A percentile compares a stretch with the other conserved stretches of the same genome.
These are phyloP conservation scores for Arthrobotrys iridis DNA, from an alignment of 2,329 filamentous ascomycete species.

Conservation along the genomic window DNA sequence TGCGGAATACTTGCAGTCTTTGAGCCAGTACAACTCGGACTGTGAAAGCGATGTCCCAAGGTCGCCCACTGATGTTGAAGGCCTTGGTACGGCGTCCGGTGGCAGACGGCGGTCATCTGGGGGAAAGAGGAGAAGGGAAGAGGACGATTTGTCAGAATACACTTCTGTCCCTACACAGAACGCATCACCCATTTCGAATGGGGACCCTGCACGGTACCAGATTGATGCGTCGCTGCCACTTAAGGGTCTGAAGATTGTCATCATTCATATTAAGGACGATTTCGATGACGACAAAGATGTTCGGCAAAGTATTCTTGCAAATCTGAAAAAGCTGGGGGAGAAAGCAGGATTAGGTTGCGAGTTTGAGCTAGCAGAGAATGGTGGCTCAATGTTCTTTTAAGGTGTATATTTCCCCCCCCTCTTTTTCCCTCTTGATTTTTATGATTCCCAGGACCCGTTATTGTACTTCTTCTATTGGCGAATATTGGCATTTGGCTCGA, in stretches of 20 bases:
- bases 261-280: slow-evolving; percentile 94
- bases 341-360: slow-evolving; percentile 58
- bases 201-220: slow-evolving; percentile 19
- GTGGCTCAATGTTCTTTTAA: slow-evolving; percentile 57
- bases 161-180: slow-evolving; percentile 29
- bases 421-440: background rate
- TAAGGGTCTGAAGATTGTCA: slow-evolving; percentile 78
- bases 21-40: slow-evolving; percentile 36
- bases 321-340: slow-evolving; percentile 74
- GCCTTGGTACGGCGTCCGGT: slow-evolving; percentile 12
- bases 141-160: slow-evolving; percentile 11
- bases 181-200: slow-evolving; percentile 18
- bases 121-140: slow-evolving; percentile 14
- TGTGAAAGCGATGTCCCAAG: slow-evolving; percentile 46
- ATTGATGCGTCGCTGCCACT: slow-evolving; percentile 66
- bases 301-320: slow-evolving; percentile 73
- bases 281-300: slow-evolving; percentile 75
- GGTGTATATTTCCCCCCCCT: background rate
- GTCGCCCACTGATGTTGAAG: slow-evolving; percentile 46
- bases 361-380: slow-evolving; percentile 57
- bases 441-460: slow-evolving; percentile 34
- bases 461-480: slow-evolving; percentile 17
- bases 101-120: slow-evolving; percentile 16
- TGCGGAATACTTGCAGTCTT: background rate
- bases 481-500: slow-evolving; percentile 25